Percentiles rank a stretch among this genome's conserved stretches.
phyloP scores from a whole-genome alignment of 164 flowering plant genomes.

The Dillenia suffruticosa region DNA sequence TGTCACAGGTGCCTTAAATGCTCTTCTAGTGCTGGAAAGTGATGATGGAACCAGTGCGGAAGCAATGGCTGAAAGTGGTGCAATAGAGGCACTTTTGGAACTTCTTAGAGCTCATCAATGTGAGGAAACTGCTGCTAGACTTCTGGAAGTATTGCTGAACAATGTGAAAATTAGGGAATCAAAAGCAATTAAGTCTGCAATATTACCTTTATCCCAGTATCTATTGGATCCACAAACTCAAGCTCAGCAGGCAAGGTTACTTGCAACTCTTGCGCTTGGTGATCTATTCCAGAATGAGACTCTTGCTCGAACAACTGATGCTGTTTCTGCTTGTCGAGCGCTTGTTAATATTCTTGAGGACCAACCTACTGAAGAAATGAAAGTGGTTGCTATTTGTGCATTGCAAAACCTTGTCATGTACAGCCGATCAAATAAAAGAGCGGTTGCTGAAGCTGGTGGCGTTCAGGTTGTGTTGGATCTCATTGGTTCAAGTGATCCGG shows the following conservation, averaged over 20 bases:
- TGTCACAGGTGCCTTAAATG: slow-evolving; percentile 81
- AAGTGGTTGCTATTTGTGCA: slow-evolving; percentile 97
- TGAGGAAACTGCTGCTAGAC: slow-evolving; percentile 70
- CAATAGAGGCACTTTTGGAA: slow-evolving; percentile 69
- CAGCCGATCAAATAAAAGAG: slow-evolving; percentile 94
- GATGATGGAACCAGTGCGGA: slow-evolving; percentile 96
- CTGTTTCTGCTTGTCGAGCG: slow-evolving; percentile 96
- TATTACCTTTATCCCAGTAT: slow-evolving; percentile 87
- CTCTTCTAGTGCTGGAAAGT: slow-evolving; percentile 89
- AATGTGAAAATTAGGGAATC: slow-evolving; percentile 86
- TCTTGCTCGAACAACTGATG: slow-evolving; percentile 83
- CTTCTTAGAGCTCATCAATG: slow-evolving; percentile 70
- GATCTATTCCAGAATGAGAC: slow-evolving; percentile 94
- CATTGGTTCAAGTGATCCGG: slow-evolving; percentile 85
- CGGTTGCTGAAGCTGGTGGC: slow-evolving; percentile 99
- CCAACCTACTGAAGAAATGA: slow-evolving; percentile 99
- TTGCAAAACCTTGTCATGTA: slow-evolving; percentile 96
- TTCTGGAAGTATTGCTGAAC: slow-evolving; percentile 67
- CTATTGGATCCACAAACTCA: slow-evolving; percentile 98
- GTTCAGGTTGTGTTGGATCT: slow-evolving; percentile 94
- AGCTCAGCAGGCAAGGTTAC: slow-evolving; percentile 86
- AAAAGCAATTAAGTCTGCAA: slow-evolving; percentile 79
- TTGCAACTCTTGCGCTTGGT: slow-evolving; percentile 95
- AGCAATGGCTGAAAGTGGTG: slow-evolving; percentile 98
- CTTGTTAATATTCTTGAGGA: slow-evolving; percentile 95